phyloP scores from a whole-genome alignment of 2,329 filamentous ascomycete genomes.

The Neoascochyta sp. region DNA sequence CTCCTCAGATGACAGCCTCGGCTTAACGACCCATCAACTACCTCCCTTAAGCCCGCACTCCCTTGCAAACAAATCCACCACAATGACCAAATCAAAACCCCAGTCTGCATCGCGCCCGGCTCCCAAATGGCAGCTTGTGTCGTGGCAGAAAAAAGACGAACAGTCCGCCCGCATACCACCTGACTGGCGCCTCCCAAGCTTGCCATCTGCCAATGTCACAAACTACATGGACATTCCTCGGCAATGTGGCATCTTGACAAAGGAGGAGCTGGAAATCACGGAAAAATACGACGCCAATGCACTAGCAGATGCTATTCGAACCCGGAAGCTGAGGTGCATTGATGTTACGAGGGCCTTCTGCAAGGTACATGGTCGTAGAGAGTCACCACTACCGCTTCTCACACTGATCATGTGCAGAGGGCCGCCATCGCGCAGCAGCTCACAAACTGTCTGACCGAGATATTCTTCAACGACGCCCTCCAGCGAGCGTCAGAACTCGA shows the following conservation, averaged over 20 bases:
- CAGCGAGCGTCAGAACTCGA: constrained; percentile 39
- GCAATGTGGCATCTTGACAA: constrained; percentile 51
- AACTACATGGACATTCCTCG: constrained; percentile 47
- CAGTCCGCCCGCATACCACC: constrained; percentile 42
- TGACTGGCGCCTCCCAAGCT: constrained; percentile 41
- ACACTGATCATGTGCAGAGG: constrained; percentile 27
- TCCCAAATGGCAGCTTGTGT: constrained; percentile 40
- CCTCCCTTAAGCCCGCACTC: too few species aligned
- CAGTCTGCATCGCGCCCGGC: constrained; percentile 8
- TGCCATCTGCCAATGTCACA: constrained; percentile 20
- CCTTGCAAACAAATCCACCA: too few species aligned
- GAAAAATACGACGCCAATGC: constrained; percentile 50
- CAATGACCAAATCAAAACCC: constrained; percentile 13
- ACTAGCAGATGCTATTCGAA: constrained; percentile 37
- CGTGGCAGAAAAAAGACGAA: constrained; percentile 44
- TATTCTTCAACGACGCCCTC: constrained; percentile 37
- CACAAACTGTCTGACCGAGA: constrained; percentile 43
- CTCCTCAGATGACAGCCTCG: too few species aligned
- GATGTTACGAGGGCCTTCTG: constrained; percentile 44
- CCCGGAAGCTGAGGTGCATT: constrained; percentile 33
- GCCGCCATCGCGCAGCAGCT: constrained; percentile 48
- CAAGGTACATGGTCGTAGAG: constrained; percentile 29
- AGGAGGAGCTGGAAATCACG: constrained; percentile 53
- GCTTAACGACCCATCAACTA: too few species aligned
- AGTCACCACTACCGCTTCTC: neutral